A percentile compares a stretch with the other conserved stretches of the same genome.
Evolutionary conservation across 495 filamentous ascomycete species (phyloP).

Genomic region (Aspergillus conjunctus): DNA sequence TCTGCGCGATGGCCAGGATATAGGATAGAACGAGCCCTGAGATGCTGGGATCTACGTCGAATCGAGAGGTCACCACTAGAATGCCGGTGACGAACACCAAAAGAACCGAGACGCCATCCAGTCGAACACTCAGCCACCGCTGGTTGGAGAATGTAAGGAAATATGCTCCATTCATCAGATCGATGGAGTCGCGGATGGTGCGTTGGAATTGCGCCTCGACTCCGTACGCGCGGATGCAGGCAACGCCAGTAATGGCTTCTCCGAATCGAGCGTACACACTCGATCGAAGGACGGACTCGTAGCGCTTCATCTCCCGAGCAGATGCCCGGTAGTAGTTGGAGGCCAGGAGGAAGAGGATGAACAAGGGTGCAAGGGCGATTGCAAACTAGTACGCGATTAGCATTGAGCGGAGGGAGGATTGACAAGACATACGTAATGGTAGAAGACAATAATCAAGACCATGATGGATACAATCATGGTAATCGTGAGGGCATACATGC

Average conservation of each 20-base stretch:
- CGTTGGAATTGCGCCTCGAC: slow-evolving; percentile 69
- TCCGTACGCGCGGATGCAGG: slow-evolving; percentile 87
- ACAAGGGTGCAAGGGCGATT: slow-evolving; percentile 81
- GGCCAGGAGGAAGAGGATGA: slow-evolving; percentile 78
- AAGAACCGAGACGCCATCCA: slow-evolving; percentile 79
- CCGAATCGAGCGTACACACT: slow-evolving; percentile 87
- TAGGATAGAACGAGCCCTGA: slow-evolving; percentile 88
- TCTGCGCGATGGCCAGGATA: slow-evolving; percentile 90
- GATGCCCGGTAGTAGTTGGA: slow-evolving; percentile 88
- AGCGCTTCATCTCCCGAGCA: slow-evolving; percentile 90
- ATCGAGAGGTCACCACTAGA: slow-evolving; percentile 91
- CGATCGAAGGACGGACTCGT: slow-evolving; percentile 86
- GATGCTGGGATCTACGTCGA: slow-evolving; percentile 80
- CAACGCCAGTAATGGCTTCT: slow-evolving; percentile 80
- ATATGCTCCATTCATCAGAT: slow-evolving; percentile 91
- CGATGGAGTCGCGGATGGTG: slow-evolving; percentile 71
- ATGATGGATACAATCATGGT: slow-evolving; percentile 79
- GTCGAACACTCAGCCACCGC: slow-evolving; percentile 81
- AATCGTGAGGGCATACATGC: slow-evolving; percentile 88
- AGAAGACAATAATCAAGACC: slow-evolving; percentile 86
- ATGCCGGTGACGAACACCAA: slow-evolving; percentile 87
- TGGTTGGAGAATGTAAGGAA: slow-evolving; percentile 94
- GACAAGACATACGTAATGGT: slow-evolving; percentile 64
- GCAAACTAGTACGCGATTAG: slow-evolving; percentile 57
- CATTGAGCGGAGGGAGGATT: not conserved